phyloP scores from a whole-genome alignment of 2,329 filamentous ascomycete species.

The Pestalotiopsis sp. region DNA sequence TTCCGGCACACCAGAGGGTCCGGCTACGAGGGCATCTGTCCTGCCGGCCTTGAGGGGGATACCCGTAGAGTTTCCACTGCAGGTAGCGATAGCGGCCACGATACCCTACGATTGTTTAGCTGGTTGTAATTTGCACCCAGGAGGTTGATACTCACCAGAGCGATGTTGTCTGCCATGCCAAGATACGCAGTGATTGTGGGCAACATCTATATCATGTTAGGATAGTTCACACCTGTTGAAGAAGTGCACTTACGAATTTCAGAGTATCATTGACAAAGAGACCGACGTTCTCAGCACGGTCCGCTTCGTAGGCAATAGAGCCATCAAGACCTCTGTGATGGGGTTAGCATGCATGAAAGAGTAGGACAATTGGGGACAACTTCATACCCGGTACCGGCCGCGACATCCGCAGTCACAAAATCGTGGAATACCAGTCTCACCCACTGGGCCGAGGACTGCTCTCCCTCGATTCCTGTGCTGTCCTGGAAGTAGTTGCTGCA shows the following conservation, averaged over 20 bases:
- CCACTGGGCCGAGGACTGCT: slow-evolving; percentile 7
- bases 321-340: slow-evolving; percentile 2
- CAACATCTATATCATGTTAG: slow-evolving; percentile 3
- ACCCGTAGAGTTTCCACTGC: slow-evolving; percentile 6
- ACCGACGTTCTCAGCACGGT: slow-evolving; percentile 5
- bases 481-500: slow-evolving; percentile 7
- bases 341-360: background rate
- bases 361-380: background rate
- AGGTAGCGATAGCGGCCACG: slow-evolving; percentile 2
- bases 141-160: background rate
- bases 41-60: slow-evolving; percentile 3
- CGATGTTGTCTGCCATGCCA: slow-evolving; percentile 10
- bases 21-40: background rate
- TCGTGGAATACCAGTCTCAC: slow-evolving; percentile 5
- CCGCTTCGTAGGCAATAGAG: slow-evolving; percentile 5
- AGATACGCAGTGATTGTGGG: slow-evolving; percentile 6
- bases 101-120: background rate
- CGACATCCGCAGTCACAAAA: slow-evolving; percentile 1
- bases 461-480: background rate
- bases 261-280: slow-evolving; percentile 8
- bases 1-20: slow-evolving; percentile 5
- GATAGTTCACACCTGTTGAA: background rate
- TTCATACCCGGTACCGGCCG: slow-evolving; percentile 7
- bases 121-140: background rate
- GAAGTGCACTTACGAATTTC: background rate